A percentile compares a stretch with the other conserved stretches of the same genome.
phyloP scores from a whole-genome alignment of 805 yeast genomes.

The Schizosaccharomyces octosporus region DNA sequence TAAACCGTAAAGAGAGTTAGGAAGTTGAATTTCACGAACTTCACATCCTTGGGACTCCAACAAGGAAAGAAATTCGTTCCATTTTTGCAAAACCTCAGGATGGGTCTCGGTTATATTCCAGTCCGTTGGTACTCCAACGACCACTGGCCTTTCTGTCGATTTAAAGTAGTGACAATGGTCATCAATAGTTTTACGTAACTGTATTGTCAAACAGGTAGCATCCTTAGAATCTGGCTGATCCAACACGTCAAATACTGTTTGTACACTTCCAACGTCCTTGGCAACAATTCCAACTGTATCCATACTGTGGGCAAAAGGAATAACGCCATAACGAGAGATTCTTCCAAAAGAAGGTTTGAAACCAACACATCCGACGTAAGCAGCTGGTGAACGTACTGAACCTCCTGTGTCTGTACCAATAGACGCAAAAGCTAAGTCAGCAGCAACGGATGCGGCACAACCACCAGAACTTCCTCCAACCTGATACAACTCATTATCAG shows the following conservation, averaged over 20 bases:
- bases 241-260: conserved; percentile 29
- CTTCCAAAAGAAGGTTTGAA: conserved; percentile 89
- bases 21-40: conserved; percentile 42
- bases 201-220: conserved; percentile 31
- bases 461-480: conserved; percentile 95
- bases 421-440: conserved; percentile 34
- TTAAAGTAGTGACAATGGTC: neutral
- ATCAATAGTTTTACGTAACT: conserved; percentile 6
- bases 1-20: conserved; percentile 37
- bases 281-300: conserved; percentile 82
- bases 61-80: conserved; percentile 22
- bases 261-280: conserved; percentile 20
- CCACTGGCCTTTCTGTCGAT: conserved; percentile 12
- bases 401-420: conserved; percentile 94
- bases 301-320: conserved; percentile 77
- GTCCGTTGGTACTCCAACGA: conserved; percentile 54
- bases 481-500: conserved; percentile 20
- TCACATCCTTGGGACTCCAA: conserved; percentile 27
- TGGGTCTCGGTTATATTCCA: conserved; percentile 33
- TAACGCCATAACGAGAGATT: conserved; percentile 72
- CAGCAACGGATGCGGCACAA: conserved; percentile 74
- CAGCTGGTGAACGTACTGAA: conserved; percentile 75
- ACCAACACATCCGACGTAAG: conserved; percentile 62
- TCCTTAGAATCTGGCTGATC: conserved; percentile 37
- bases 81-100: conserved; percentile 20